Base-by-base conservation (phyloP, 2,329 filamentous ascomycete genomes). In the Nemania diffusa region DNA sequence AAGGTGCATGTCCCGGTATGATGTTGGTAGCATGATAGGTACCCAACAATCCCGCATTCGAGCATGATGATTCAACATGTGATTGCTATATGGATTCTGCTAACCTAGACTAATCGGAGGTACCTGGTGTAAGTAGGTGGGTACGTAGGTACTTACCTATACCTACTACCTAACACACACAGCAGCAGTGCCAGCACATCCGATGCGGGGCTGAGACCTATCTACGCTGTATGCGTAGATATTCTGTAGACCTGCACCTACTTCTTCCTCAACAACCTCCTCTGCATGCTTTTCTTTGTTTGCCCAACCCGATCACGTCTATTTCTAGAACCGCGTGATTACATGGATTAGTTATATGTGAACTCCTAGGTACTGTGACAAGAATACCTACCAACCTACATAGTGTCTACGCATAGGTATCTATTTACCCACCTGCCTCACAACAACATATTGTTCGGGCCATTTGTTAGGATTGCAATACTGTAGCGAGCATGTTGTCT, bases 401-500 rank as follows among this genome's bases (percentile, higher is more conserved):
- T n/a, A n/a, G n/a, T n/a, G n/a, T n/a, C n/a, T n/a, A n/a, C n/a
- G n/a, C n/a, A n/a, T n/a, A n/a, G n/a, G n/a, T n/a, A 13, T 44
- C 40, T 15, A 2, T 44, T 15, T 44, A 44, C 40, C 15, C 15
- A 15, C 40, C 7, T 15, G 11, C 48, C 46, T 17, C 13, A n/a
- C 40, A 42, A 32, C 29, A 32, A 32, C 9, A 32, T 9, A 9
- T 5, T 32, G 46, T 20, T 4, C 7, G 8, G 22, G 20, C 22
- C 7, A 50, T 15, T 9, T 11, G 20, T 50, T 26, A 26, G 40
- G 6, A 15, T 11, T 42, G 17, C 4, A 15, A 3, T 42, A n/a
- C 34, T 40, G 34, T 40, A 32, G 37, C 20, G 40, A 56, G 17
- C 6, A 76, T 76, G 74, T 66, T 75, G 68, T 75, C 73, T 2